Evolutionary conservation across 495 filamentous ascomycete genomes (phyloP), one percentile per base, ranked within the genome.

Genomic region (Aspergillus cristatus): DNA sequence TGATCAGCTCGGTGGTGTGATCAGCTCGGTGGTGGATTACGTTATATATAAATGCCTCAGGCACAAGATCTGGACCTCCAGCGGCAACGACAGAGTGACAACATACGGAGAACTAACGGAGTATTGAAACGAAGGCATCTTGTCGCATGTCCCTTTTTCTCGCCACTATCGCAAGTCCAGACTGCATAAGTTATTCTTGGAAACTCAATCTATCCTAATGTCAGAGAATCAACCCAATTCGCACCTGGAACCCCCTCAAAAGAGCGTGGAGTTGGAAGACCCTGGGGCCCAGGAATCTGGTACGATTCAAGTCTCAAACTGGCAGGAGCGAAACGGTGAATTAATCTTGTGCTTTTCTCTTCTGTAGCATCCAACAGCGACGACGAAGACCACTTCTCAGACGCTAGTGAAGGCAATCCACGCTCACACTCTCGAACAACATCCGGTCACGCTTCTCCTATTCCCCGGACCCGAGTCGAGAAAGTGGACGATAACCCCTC

Each of bases 351-450:
- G n/a, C n/a, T n/a, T n/a, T n/a, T 43, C 25, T 37, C 25, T 26
- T 17, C 14, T 11, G 39, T 38, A 57, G 71, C 66, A 33, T 83
- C 82, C 14, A 81, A 81, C 40, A 83, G 78, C 31, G 86, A 72
- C 38, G 86, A 72, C 38, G 75, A 93, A 18, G 88, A 95, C 35
- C 84, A 94, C 60, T 95, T 88, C 58, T 87, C 87, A 34, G 88
- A 94, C 68, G 88, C 88, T 42, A 82, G 78, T 40, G 84, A 90
- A 58, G 83, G 76, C 45, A 53, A 58, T 43, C 65, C 60, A 37
- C 53, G 47, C 34, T 43, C 51, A 30, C 43, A 48, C 40, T 62
- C 61, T 38, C 52, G 42, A 38, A 48, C 53, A 36, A 52, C 50
- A 30, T 60, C 63, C 45, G 54, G 57, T 42, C 55, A 58, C 43